A percentile compares a stretch with the other conserved stretches of the same genome.
phyloP scores from a whole-genome alignment of 2,329 filamentous ascomycete genomes.

The Microdochium trichocladiopsis region DNA sequence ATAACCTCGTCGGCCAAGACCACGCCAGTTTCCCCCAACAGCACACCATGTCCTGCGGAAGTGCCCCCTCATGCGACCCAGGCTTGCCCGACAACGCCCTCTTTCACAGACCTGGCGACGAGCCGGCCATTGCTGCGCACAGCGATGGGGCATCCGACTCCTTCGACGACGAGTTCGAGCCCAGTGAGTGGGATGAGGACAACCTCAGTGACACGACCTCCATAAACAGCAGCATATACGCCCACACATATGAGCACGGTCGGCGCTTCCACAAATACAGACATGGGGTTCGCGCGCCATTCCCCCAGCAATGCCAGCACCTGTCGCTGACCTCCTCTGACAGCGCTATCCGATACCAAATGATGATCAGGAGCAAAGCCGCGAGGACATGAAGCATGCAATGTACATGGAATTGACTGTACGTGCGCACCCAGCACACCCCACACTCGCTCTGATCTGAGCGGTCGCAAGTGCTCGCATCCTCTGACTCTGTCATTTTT shows the following conservation, averaged over 20 bases:
- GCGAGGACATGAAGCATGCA: conserved; percentile 14
- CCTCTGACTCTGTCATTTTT: conserved; percentile 17
- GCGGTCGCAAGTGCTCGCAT: too few relatives aligned
- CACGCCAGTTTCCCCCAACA: too few relatives aligned
- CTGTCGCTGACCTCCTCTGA: too few relatives aligned
- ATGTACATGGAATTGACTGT: conserved; percentile 12
- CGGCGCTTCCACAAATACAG: too few relatives aligned
- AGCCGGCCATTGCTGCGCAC: conserved; percentile 5
- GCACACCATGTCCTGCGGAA: too few relatives aligned
- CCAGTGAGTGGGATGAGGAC: conserved; percentile 9
- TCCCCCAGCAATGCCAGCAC: too few relatives aligned
- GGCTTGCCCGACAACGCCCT: not conserved
- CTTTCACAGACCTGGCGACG: not conserved
- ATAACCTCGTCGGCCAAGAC: too few relatives aligned
- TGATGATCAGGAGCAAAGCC: too few relatives aligned
- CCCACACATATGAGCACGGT: conserved; percentile 3
- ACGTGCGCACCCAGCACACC: too few relatives aligned
- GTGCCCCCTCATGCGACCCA: not conserved
- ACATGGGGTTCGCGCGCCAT: too few relatives aligned
- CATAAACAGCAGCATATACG: not conserved
- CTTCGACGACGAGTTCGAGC: conserved; percentile 10
- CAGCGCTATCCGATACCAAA: too few relatives aligned
- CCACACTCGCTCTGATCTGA: too few relatives aligned
- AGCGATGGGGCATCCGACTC: conserved; percentile 1
- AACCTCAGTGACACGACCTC: conserved; percentile 1